Evolutionary conservation across 1,284 basidiomycete species (phyloP), one percentile per base, ranked within the genome.

Genomic region (Stereum hirsutum): DNA sequence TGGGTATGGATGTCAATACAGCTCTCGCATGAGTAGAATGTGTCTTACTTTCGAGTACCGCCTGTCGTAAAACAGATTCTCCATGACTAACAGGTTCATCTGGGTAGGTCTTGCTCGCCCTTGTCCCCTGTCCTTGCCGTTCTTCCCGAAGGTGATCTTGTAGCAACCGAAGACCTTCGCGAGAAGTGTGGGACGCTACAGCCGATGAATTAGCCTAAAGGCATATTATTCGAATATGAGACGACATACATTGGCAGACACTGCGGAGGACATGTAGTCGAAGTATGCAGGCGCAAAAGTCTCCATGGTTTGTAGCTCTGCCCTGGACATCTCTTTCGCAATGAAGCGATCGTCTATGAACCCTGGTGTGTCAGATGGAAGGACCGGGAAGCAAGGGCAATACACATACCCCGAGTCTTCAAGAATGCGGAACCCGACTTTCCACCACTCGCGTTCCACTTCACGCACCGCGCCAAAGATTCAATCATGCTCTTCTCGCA

Each of bases 111-210:
- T 89, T 2, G 83, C 76, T 56, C 77, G 84, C 38, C 69, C 75
- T 2, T 70, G 54, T 11, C 69, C 68, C 47, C 67, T 75, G 49
- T 82, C 81, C 51, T 78, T 83, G 34, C 75, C 81, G 0, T 80
- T 79, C 59, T 94, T 95, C 53, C 81, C 81, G 66, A 93, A 94
- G 1, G 90, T 92, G 49, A 99, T 77, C 56, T 97, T 94, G 65
- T 91, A 99, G 57, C 94, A 95, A 1, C 96, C 96, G 52, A 98
- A 97, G 45, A 98, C 88, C 68, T 99, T 99, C 28, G 95, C 95
- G 17, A 99, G 71, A 0, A 97, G 74, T 1, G 94, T 97, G 1
- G 94, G 93, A 11, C 92, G 86, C 82, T 95, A 51, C 15, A 43
- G 7, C 40, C 25, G 36, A 21, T 57, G 40, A 49, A 55, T 53